Conservation (phyloP, 2,329 filamentous ascomycete genomes). For the Monascus ruber region DNA sequence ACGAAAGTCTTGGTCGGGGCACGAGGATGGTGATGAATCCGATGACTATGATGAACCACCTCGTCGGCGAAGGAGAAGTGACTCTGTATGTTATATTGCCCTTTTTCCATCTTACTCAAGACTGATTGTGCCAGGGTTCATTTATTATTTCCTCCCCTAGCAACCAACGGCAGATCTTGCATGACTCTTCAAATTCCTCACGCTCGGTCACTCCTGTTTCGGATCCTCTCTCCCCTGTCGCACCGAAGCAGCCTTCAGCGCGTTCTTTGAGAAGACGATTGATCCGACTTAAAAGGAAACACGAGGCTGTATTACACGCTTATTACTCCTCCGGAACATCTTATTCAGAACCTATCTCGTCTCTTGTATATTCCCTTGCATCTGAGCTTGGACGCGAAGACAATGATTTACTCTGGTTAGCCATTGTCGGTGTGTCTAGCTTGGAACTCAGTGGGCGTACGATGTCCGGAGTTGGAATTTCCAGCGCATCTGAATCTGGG, state of each 20-base stretch:
- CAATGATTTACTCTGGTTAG: conserved; percentile 89
- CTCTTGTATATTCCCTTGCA: conserved; percentile 85
- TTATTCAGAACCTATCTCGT: conserved; percentile 89
- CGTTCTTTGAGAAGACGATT: conserved; percentile 61
- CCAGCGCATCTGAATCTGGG: conserved; percentile 44
- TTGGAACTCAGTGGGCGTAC: conserved; percentile 84
- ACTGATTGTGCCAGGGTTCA: conserved; percentile 18
- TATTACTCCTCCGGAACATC: conserved; percentile 85
- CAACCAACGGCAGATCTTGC: conserved; percentile 27
- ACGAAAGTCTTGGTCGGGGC: conserved; percentile 67
- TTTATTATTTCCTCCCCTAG: conserved; percentile 31
- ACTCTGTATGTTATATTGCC: conserved; percentile 50
- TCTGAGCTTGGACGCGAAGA: conserved; percentile 93
- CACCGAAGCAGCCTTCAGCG: conserved; percentile 55
- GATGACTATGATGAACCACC: conserved; percentile 67
- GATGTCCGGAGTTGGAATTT: conserved; percentile 61
- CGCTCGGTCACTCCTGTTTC: conserved; percentile 35
- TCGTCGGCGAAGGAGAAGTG: conserved; percentile 70
- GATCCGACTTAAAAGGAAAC: conserved; percentile 61
- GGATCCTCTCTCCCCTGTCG: conserved; percentile 25
- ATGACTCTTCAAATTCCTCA: conserved; percentile 35
- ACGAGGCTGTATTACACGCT: conserved; percentile 62
- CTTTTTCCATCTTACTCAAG: conserved; percentile 4
- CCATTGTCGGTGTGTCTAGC: conserved; percentile 89
- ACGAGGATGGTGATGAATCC: conserved; percentile 53